Base-by-base conservation (phyloP, 2,329 filamentous ascomycete genomes). In the Torrubiellomyces zombiae region DNA sequence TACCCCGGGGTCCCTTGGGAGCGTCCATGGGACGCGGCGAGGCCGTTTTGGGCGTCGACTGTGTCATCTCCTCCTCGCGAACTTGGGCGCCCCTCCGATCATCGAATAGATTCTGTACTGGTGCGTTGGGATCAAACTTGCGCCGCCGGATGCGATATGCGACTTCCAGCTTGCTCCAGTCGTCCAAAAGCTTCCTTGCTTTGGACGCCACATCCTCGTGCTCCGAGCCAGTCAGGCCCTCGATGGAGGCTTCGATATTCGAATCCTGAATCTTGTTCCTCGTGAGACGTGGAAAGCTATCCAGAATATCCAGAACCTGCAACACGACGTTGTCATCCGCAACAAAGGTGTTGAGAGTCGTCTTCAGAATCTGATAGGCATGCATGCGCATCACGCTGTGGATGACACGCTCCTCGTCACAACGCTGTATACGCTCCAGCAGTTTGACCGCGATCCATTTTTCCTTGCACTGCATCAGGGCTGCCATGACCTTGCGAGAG, bases 401-500 rank as follows among this genome's bases (percentile, higher is more conserved):
- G 32, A 80, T 72, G 28, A 94, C 81, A 34, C 73, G 73, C 43
- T 93, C 82, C 38, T 94, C 83, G 24, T 86, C 69, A 44, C 78
- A 85, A 20, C 69, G 67, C 50, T 93, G 81, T 33, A 98, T 83
- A 26, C 89, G 85, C 37, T 75, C 68, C 31, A 98, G 67, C 28
- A 98, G 60, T 54, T 95, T 95, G 53, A 94, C 83, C 3, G 81
- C 83, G 50, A 98, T 94, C 89, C 89, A 98, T 53, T 94, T 94
- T 61, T 98, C 89, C 53, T 93, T 92, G 63, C 82, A 93, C 50
- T 94, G 86, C 72, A 93, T 85, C 30, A 98, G 69, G 26, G 83
- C 77, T 14, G 86, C 85, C 82, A 94, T 93, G 50, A 94, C 82
- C 53, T 91, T 92, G 41, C 77, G 81, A 32, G 91, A 82, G 33